Evolutionary conservation across 768 basidiomycete species (phyloP).

Genomic region (Neoboletus brunneissimus): DNA sequence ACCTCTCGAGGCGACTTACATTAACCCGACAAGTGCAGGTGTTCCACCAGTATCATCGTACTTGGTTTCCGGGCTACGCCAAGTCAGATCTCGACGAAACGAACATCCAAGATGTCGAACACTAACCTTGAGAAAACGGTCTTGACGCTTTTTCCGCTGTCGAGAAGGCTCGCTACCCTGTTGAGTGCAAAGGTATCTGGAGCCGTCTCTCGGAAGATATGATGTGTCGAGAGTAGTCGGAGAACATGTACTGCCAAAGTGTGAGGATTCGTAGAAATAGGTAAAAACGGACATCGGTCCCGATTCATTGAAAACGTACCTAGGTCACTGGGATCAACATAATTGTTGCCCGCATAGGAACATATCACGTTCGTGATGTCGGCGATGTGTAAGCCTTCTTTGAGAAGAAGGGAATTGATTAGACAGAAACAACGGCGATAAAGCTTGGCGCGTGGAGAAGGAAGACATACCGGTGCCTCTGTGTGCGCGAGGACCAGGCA

Average conservation of each 20-base stretch:
- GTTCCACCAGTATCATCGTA: constrained; percentile 65
- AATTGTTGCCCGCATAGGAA: constrained; percentile 14
- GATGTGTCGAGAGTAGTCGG: constrained; percentile 75
- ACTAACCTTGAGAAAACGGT: constrained; percentile 50
- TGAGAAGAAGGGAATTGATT: neutral
- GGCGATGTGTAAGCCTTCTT: constrained; percentile 20
- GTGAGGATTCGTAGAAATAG: neutral
- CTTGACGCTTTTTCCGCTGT: constrained; percentile 58
- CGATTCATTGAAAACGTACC: neutral
- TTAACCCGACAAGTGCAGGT: constrained; percentile 67
- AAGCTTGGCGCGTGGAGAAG: too few species aligned
- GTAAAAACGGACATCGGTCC: neutral
- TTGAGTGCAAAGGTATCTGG: constrained; percentile 56
- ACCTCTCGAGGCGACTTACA: neutral
- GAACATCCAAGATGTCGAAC: neutral
- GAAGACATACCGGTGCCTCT: constrained; percentile 5
- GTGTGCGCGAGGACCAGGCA: neutral
- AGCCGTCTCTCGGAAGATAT: constrained; percentile 57
- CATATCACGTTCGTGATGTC: constrained; percentile 25
- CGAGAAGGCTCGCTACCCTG: constrained; percentile 41
- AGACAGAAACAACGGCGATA: neutral
- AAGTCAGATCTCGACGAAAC: constrained; percentile 1
- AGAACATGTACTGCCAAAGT: constrained; percentile 59
- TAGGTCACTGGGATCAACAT: constrained; percentile 20
- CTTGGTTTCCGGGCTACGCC: constrained; percentile 54